A percentile compares a stretch with the other conserved stretches of the same genome.
These are phyloP conservation scores for Boletus patriciae DNA, from an alignment of 768 basidiomycete genomes.

Conservation along the genomic window DNA sequence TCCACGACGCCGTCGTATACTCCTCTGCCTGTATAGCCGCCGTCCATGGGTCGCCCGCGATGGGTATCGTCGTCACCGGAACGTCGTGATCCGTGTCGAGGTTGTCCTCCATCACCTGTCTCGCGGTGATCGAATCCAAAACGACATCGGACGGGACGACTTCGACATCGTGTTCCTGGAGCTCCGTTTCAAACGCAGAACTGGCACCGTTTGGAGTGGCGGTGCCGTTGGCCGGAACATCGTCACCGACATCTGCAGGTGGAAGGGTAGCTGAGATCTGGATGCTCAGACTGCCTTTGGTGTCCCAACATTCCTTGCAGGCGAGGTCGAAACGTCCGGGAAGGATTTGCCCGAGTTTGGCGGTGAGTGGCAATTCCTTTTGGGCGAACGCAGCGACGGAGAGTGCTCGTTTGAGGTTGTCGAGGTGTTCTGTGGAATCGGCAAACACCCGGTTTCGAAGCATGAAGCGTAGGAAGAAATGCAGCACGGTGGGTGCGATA, in stretches of 20 bases:
- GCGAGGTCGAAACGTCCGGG: constrained; percentile 48
- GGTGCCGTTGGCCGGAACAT: not conserved
- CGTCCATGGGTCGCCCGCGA: constrained; percentile 26
- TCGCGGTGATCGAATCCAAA: constrained; percentile 30
- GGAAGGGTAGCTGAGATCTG: constrained; percentile 14
- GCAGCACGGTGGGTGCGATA: constrained; percentile 43
- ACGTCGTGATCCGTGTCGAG: constrained; percentile 17
- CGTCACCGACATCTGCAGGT: not conserved
- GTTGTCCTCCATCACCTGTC: constrained; percentile 33
- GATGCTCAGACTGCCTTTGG: constrained; percentile 34
- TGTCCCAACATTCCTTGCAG: constrained; percentile 52
- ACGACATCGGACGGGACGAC: constrained; percentile 23
- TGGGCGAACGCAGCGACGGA: constrained; percentile 39
- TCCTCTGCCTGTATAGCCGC: constrained; percentile 24
- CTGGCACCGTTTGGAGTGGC: not conserved
- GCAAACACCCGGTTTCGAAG: constrained; percentile 44
- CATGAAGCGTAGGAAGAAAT: constrained; percentile 48
- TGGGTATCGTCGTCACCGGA: constrained; percentile 20
- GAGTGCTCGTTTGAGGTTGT: constrained; percentile 46
- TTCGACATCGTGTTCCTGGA: constrained; percentile 37
- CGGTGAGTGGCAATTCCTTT: constrained; percentile 44
- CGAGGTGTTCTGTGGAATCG: constrained; percentile 21
- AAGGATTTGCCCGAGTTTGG: constrained; percentile 37
- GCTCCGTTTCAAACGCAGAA: constrained; percentile 38
- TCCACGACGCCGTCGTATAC: constrained; percentile 31